Evolutionary conservation across 2,329 filamentous ascomycete species (phyloP), one percentile per base, ranked within the genome.

Genomic region (Phyllosticta capitalensis): DNA sequence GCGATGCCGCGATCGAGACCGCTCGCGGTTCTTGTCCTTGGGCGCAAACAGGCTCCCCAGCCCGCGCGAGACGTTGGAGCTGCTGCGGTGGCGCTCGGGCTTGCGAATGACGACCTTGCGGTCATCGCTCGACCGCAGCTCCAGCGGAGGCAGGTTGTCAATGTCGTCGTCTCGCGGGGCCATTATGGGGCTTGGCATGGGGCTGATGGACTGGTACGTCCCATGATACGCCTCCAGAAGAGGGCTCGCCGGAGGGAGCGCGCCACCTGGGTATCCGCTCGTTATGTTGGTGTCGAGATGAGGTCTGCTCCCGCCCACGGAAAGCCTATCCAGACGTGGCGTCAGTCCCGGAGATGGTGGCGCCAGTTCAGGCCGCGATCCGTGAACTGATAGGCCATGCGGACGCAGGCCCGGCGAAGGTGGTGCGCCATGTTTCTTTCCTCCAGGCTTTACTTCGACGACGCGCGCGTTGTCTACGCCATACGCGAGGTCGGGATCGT

Each of bases 191-290:
- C 91, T 91, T 0, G 92, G 92, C 90, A 96, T 96, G 0, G 92
- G 92, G 0, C 92, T 96, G 66, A 95, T 89, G 61, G 89, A 90
- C 73, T 97, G 92, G 67, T 95, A 97, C 0, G 92, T 96, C 48
- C 92, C 92, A 63, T 87, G 88, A 74, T 97, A 97, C 0, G 94
- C 87, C 74, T 97, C 92, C 1, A 96, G 83, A 55, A 97, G 79
- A 0, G 92, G 94, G 63, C 90, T 96, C 0, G 84, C 84, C 0
- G 91, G 90, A 1, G 90, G 82, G 52, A 79, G 70, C 33, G 69
- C 73, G 20, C 56, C 51, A 24, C 52, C 52, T 5, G 67, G 64
- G 61, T 66, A 65, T 12, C 68, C 68, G 5, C 70, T 69, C 10
- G 71, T 68, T 9, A 71, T 66, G 10, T 74, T 70, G 10, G 65